Evolutionary conservation across 164 flowering plant species (phyloP), one percentile per base, ranked within the genome.

Genomic region (Tetrastigma voinierianum): DNA sequence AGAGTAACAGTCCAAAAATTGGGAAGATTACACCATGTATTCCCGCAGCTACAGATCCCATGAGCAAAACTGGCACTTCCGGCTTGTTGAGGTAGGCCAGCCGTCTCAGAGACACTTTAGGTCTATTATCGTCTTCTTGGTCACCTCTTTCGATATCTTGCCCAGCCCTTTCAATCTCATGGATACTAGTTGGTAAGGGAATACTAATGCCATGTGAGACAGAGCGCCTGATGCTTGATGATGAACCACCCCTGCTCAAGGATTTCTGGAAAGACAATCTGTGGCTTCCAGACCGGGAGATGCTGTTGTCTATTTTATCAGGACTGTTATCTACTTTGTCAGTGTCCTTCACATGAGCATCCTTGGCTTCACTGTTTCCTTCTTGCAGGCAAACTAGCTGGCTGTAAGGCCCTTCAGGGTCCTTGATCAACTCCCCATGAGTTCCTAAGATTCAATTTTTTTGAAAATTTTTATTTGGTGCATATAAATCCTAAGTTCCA

Each of bases 1-100:
- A 66, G 13, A 71, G 58, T 8, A 71, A 15, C 24, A 52, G 56
- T n/a, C 70, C 74, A 61, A 52, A 66, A 1, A 61, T 8, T 10
- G 74, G 70, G 21, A 66, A 65, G 40, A 60, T 54, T 5, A 66
- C 46, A 16, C 74, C 70, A 54, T 60, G 69, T 8, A 53, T 55
- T 8, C 23, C 17, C 43, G 70, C 74, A 59, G 61, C 70, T 20
- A 71, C 24, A n/a, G 65, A 32, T 24, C 74, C 74, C 11, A 71
- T 59, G 24, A 71, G 24, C 46, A 71, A 11, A 15, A 52, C 65
- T 49, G 61, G 66, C 16, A 25, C n/a, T 40, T 71, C 69, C 2
- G 69, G 69, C 54, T 59, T 71, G 64, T 71, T 71, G 12, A 71
- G 57, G 64, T 23, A 66, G 21, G 61, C 66, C 17, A 71, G 51